Base-by-base conservation (phyloP, 257 asterid species). In the Verbena officinalis region DNA sequence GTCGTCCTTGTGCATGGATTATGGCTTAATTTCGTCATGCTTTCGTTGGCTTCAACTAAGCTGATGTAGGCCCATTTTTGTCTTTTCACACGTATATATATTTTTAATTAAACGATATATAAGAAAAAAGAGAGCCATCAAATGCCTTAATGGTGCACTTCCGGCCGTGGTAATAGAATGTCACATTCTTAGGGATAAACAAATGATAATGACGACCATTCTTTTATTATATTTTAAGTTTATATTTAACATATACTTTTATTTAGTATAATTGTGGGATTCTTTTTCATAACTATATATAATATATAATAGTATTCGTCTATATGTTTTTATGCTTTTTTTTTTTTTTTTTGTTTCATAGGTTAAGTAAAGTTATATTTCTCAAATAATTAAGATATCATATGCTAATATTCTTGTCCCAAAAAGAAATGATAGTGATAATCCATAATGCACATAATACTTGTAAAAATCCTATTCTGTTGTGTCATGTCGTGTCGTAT, bases 1-100 rank as follows among this genome's bases (percentile, higher is more conserved):
- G 78, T 44, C 55, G 56, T 50, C 24, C 7, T 65, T 36, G 43
- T 81, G 76, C 76, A 74, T 75, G 72, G 68, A 53, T 60, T 64
- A 54, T 70, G 67, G 63, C 68, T 60, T 72, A 62, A 52, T 70
- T 54, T 76, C 86, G 91, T 88, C 98, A 91, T 83, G 98, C 96
- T 88, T 75, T 76, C 95, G 96, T 61, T 42, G 67, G 79, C 59
- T 75, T 78, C 70, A 81, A 68, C 78, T 78, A 74, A 77, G 60
- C 46, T 12, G 22, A 24, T 63, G 71, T 56, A 70, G 80, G 80
- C 46, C 75, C 76, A 59, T 67, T 19, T 42, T 38, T 22, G 79
- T 72, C 77, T 62, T 76, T 78, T 69, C 64, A 44, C 59, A 59
- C 34, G 34, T 44, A 40, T 58, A 13, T 58, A 68, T 30, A 65